These are phyloP conservation scores for Agroathelia rolfsii DNA, from an alignment of 1,284 basidiomycete genomes.

Conservation along the genomic window DNA sequence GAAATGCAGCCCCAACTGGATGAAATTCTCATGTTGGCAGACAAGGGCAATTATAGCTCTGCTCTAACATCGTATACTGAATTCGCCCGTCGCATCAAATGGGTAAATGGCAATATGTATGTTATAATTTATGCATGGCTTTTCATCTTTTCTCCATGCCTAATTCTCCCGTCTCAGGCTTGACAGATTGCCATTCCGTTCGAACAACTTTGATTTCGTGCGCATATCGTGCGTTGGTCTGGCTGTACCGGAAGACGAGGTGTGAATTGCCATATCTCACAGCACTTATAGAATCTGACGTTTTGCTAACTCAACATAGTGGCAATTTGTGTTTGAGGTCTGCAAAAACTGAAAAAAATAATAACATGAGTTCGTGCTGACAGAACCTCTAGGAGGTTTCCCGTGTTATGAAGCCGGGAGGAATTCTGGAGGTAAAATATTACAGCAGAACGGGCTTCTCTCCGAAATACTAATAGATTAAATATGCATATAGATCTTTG, in stretches of 20 bases:
- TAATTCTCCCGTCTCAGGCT: too few species aligned
- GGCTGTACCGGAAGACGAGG: slow-evolving; percentile 64
- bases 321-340: slow-evolving; percentile 44
- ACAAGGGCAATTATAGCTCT: too few species aligned
- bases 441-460: slow-evolving; percentile 3
- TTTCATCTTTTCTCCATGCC: slow-evolving; percentile 6
- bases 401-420: slow-evolving; percentile 51
- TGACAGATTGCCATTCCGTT: slow-evolving; percentile 48
- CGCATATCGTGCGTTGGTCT: slow-evolving; percentile 53
- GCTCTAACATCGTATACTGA: slow-evolving; percentile 24
- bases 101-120: slow-evolving; percentile 61
- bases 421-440: slow-evolving; percentile 47
- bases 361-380: too few species aligned
- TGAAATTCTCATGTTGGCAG: too few species aligned
- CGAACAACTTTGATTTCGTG: slow-evolving; percentile 52
- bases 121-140: slow-evolving; percentile 14
- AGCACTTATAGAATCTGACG: too few species aligned
- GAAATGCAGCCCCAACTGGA: slow-evolving; percentile 46
- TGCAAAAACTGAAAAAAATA: too few species aligned
- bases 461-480: slow-evolving; percentile 7
- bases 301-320: too few species aligned
- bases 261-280: slow-evolving; percentile 18
- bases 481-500: slow-evolving; percentile 40
- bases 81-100: slow-evolving; percentile 42
- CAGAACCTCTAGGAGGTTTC: slow-evolving; percentile 53